Conservation (phyloP, 2,329 filamentous ascomycete species). For the Xylariaceae sp. region DNA sequence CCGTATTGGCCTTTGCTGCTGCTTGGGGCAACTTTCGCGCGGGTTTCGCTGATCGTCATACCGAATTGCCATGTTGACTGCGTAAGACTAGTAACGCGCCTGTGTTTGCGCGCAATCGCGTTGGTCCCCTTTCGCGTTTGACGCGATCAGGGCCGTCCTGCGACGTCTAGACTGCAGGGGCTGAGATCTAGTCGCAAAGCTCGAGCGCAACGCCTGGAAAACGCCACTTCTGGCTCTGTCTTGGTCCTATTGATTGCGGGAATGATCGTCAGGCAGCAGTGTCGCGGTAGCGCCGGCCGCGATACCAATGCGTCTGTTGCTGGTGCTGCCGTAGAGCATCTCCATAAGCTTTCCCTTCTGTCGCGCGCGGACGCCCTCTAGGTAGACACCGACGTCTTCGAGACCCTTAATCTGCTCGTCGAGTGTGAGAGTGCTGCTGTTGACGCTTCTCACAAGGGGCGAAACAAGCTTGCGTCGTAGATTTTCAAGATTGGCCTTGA, state of each 20-base stretch:
- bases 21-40: background rate
- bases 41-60: background rate
- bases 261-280: slow-evolving; percentile 9
- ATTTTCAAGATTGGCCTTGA: slow-evolving; percentile 84
- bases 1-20: background rate
- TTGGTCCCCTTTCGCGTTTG: background rate
- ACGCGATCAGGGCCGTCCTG: background rate
- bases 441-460: slow-evolving; percentile 68
- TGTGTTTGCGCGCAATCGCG: background rate
- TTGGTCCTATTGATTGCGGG: slow-evolving; percentile 1
- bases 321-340: slow-evolving; percentile 59
- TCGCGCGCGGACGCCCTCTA: slow-evolving; percentile 67
- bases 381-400: slow-evolving; percentile 71
- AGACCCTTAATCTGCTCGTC: slow-evolving; percentile 83
- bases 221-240: background rate
- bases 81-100: background rate
- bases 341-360: slow-evolving; percentile 83
- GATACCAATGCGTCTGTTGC: slow-evolving; percentile 22
- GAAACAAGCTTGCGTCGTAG: slow-evolving; percentile 76
- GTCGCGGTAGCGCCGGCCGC: slow-evolving; percentile 18
- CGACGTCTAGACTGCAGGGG: background rate
- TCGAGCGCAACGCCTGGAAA: background rate
- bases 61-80: background rate
- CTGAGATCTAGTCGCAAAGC: background rate
- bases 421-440: slow-evolving; percentile 64